Base-by-base conservation (phyloP, 805 yeast species). In the Ascoidea tarda region DNA sequence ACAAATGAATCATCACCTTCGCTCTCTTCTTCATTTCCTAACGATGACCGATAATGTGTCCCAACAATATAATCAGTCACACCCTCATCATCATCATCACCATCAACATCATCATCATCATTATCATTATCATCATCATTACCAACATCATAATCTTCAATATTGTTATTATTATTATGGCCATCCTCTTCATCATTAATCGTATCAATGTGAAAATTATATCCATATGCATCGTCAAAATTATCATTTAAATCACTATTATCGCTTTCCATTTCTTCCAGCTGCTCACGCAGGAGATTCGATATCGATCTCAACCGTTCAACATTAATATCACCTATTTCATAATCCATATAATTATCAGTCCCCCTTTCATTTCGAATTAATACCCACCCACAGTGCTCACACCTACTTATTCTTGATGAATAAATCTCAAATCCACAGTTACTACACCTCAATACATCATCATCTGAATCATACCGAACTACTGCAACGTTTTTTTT, bases 381-480 rank as follows among this genome's bases (percentile, higher is more conserved):
- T 3, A 21, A 21, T 3, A 21, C 28, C 28, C 28, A 21, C 28
- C 28, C 28, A 3, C 28, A 21, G 28, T 21, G 28, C 28, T 21
- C 28, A 21, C 28, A 21, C 28, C 28, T 21, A 21, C 28, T 21
- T 21, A 21, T 21, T 21, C 28, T 21, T 21, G 28, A 21, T 21
- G 28, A 21, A 21, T 21, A 21, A 21, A 78, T 81, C 57, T 79
- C 83, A 83, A 83, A 79, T 57, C 75, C 81, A 59, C 84, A 79
- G 50, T 71, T 69, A 2, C 77, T 74, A 59, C 84, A 79, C 51
- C 83, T 62, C 2, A 80, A 76, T 6, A 78, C 80, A 4, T 81
- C 82, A 58, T 79, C 83, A 14, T 75, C 71, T 16, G 63, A 60
- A 56, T 78, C 83, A 3, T 38, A 38, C 8, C 8, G 14, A 10